These are phyloP conservation scores for Salix dunnii DNA, from an alignment of 345 rosid species.

Conservation along the genomic window DNA sequence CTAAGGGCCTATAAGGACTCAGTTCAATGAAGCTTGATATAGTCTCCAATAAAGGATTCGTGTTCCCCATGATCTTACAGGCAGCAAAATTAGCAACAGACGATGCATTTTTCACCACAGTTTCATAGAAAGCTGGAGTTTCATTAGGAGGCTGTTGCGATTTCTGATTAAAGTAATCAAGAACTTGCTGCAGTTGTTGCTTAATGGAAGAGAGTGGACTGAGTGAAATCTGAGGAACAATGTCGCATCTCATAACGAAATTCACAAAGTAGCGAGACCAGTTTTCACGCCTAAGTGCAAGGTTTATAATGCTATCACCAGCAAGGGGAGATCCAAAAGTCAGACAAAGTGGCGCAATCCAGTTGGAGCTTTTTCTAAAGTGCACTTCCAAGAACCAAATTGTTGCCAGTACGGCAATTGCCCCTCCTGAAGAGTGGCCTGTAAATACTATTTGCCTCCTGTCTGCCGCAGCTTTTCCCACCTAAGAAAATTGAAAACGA, in stretches of 20 bases:
- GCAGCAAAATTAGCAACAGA: slow-evolving; percentile 56
- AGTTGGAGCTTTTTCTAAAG: slow-evolving; percentile 1
- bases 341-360: slow-evolving; percentile 40
- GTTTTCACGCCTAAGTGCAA: slow-evolving; percentile 61
- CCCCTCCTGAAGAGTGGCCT: slow-evolving; percentile 81
- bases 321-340: slow-evolving; percentile 88
- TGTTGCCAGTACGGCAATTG: slow-evolving; percentile 63
- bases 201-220: slow-evolving; percentile 44
- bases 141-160: slow-evolving; percentile 8
- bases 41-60: slow-evolving; percentile 57
- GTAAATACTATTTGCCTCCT: slow-evolving; percentile 59
- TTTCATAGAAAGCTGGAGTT: slow-evolving; percentile 26
- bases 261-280: slow-evolving; percentile 64
- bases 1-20: slow-evolving; percentile 79
- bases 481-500: slow-evolving; percentile 37
- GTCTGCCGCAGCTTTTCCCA: slow-evolving; percentile 30
- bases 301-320: slow-evolving; percentile 55
- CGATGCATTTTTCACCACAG: slow-evolving; percentile 55
- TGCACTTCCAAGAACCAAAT: slow-evolving; percentile 55
- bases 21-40: slow-evolving; percentile 50
- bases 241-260: slow-evolving; percentile 61
- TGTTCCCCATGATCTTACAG: slow-evolving; percentile 60
- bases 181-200: slow-evolving; percentile 28
- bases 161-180: slow-evolving; percentile 25
- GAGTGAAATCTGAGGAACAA: slow-evolving; percentile 65